Evolutionary conservation across 139 green algal species (phyloP).

Genomic region (Chlorella sp.): DNA sequence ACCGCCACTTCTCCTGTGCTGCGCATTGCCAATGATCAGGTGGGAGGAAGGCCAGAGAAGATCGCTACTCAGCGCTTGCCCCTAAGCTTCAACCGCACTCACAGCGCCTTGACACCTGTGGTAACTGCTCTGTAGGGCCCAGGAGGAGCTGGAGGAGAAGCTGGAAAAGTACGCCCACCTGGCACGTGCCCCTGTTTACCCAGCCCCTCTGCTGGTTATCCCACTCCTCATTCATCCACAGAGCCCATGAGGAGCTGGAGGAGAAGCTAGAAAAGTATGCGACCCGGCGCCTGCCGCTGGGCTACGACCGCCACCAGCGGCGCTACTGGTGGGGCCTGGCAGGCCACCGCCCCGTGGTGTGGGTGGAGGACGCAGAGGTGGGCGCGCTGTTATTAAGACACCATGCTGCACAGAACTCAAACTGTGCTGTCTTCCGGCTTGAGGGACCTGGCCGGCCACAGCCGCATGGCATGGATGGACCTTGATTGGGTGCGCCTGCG

Average conservation of each 20-base stretch:
- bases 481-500: not conserved
- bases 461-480: not conserved
- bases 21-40: not conserved
- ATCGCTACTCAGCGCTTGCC: too few relatives aligned
- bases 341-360: constrained; percentile 31
- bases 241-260: constrained; percentile 47
- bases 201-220: not conserved
- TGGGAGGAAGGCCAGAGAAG: too few relatives aligned
- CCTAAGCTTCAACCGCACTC: too few relatives aligned
- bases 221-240: too few relatives aligned
- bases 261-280: constrained; percentile 45
- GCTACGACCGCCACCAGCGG: constrained; percentile 49
- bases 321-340: constrained; percentile 64
- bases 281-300: constrained; percentile 46
- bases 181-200: not conserved
- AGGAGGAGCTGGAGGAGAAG: constrained; percentile 44
- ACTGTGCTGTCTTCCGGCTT: too few relatives aligned
- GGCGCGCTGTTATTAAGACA: not conserved
- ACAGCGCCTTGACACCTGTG: not conserved
- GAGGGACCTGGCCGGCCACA: not conserved
- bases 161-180: constrained; percentile 27
- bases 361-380: constrained; percentile 46
- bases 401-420: too few relatives aligned
- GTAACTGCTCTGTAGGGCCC: constrained; percentile 11
- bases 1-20: too few relatives aligned